Percentiles rank a stretch among this genome's conserved stretches.
These are phyloP conservation scores for Auriculariales sp. DNA, from an alignment of 768 basidiomycete species.

Conservation along the genomic window DNA sequence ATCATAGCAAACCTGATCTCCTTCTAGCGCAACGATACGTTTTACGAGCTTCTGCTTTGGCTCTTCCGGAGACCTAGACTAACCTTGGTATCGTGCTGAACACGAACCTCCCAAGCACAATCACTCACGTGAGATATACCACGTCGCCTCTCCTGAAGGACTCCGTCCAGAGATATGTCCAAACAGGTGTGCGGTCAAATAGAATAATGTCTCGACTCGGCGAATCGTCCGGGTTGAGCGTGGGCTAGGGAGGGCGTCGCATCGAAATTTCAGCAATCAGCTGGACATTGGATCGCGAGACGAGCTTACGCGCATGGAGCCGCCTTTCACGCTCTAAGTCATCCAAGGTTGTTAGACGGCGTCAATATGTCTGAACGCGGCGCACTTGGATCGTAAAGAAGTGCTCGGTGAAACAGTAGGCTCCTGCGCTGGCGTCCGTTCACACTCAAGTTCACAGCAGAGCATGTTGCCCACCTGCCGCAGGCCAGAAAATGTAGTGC, in stretches of 20 bases:
- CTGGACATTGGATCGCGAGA: not conserved
- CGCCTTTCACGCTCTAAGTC: not conserved
- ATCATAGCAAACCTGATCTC: constrained; percentile 28
- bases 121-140: constrained; percentile 40
- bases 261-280: not conserved
- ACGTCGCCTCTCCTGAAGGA: constrained; percentile 44
- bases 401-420: constrained; percentile 33
- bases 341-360: not conserved
- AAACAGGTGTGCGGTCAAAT: constrained; percentile 35
- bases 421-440: too few relatives aligned
- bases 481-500: too few relatives aligned
- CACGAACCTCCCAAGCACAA: not conserved
- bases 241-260: constrained; percentile 38
- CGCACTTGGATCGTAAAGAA: constrained; percentile 39
- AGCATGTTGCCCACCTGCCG: too few relatives aligned
- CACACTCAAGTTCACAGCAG: too few relatives aligned
- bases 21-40: constrained; percentile 47
- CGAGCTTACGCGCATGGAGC: not conserved
- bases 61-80: constrained; percentile 42
- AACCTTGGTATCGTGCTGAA: constrained; percentile 8
- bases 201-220: constrained; percentile 43
- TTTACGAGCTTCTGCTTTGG: constrained; percentile 43
- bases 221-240: constrained; percentile 60
- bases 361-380: constrained; percentile 22
- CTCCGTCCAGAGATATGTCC: constrained; percentile 17